Base-by-base conservation (phyloP, 192 early-diverging fungal genomes). In the Spizellomyces sp. region DNA sequence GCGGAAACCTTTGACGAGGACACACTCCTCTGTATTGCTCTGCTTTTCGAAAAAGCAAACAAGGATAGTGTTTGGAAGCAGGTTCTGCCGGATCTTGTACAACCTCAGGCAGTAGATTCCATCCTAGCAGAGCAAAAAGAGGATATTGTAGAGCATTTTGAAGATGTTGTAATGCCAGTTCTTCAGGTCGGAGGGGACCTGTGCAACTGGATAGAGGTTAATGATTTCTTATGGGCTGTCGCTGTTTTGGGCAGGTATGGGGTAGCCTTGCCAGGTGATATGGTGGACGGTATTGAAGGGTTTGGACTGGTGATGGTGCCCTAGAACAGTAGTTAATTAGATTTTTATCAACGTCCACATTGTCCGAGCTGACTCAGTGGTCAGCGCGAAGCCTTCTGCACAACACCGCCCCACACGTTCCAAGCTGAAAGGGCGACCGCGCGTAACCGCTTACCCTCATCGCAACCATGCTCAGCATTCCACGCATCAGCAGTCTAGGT, bases 1-100 rank as follows among this genome's bases (percentile, higher is more conserved):
- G 48, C 63, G 22, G 73, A 64, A 19, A 7, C 57, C 8, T 63
- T 79, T 47, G 78, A 79, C 63, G 74, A 76, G 45, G 78, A 80
- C 14, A 76, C 78, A 17, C 68, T 76, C 4, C 27, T 80, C 45
- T 71, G 70, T 45, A 43, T 80, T 19, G 62, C 72, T 12, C 45
- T 80, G 46, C 59, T 66, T 15, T 61, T 19, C 14, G 59, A 61
- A 41, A 15, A 14, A 6, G 3, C 27, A 36, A 17, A 61, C 14
- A 15, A 41, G 12, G 50, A 19, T 19, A 54, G 50, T 54, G 14
- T n/a, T 12, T 61, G 22, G 22, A 61, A 42, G 36, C 59, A 61
- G 22, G 22, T 41, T 36, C 9, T 15, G 17, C 14, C 47, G 8
- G 62, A 70, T 14, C 15, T 42, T 10, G 42, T 64, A n/a, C 58